Base-by-base conservation (phyloP, 768 basidiomycete species). In the Kwoniella pini region DNA sequence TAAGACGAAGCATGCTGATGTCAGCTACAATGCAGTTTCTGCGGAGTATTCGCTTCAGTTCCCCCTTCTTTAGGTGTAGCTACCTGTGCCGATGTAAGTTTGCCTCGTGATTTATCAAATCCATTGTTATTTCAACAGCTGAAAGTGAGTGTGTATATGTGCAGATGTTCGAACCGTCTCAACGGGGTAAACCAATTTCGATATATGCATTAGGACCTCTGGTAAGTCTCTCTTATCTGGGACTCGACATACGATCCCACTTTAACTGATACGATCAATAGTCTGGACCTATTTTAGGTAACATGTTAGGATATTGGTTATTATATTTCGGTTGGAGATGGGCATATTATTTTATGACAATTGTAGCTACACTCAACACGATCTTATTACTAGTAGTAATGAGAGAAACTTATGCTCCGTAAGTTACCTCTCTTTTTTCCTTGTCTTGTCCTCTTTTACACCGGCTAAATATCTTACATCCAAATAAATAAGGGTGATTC, bases 331-430 rank as follows among this genome's bases (percentile, higher is more conserved):
- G 68, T 10, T 74, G 72, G 72, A 55, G 74, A 52, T 76, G 74
- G 74, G 53, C 69, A 12, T 71, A 71, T 48, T 67, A 70, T 44
- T 51, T 64, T 3, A 53, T 70, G 31, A 68, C 72, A 19, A 74
- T 76, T 38, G 30, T 74, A 3, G 46, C 63, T 10, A 43, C 46
- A 5, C 13, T 67, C 5, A 74, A 74, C 43, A 60, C 64, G 10
- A 33, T 60, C 24, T 43, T 74, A 11, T 59, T 74, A 26, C 22
- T 69, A 2, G n/a, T 59, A 5, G 36, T 70, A 46, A 64, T 67
- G 38, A 40, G 55, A n/a, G 74, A 76, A 53, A 74, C 74, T 3
- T 74, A 74, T 59, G 72, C 72, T 24, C 62, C 68, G 74, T 76
- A 44, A 60, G 74, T 72, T 9, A 5, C 15, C 39, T 19, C 1